Conservation (phyloP, 2,329 filamentous ascomycete genomes). For the Colletotrichum viniferum region DNA sequence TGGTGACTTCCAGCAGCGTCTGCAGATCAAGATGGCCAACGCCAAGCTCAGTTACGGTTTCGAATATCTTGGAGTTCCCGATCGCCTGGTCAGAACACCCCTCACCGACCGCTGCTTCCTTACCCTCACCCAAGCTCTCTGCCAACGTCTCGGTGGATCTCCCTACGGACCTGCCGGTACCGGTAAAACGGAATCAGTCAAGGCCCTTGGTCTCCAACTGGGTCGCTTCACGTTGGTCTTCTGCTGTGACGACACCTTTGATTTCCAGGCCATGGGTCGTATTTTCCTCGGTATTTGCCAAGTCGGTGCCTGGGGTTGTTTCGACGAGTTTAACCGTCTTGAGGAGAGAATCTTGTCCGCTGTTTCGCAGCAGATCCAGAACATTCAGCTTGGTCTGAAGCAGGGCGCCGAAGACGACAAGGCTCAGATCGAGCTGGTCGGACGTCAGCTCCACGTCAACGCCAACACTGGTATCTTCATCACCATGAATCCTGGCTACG, state of each 20-base stretch:
- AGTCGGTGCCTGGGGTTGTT: slow-evolving; percentile 99
- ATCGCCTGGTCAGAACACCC: slow-evolving; percentile 94
- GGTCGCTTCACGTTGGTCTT: slow-evolving; percentile 98
- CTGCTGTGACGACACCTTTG: slow-evolving; percentile 99
- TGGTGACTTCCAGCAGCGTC: slow-evolving; percentile 79
- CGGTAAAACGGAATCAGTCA: slow-evolving; percentile 98
- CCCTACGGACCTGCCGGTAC: slow-evolving; percentile 98
- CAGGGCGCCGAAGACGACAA: slow-evolving; percentile 82
- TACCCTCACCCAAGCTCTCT: slow-evolving; percentile 93
- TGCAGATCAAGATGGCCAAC: slow-evolving; percentile 96
- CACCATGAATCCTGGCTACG: slow-evolving; percentile 99
- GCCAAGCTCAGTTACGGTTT: slow-evolving; percentile 95
- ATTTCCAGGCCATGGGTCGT: slow-evolving; percentile 99
- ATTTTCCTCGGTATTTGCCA: slow-evolving; percentile 99
- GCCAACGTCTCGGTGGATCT: slow-evolving; percentile 93
- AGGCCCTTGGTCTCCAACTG: slow-evolving; percentile 93
- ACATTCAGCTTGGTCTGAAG: slow-evolving; percentile 95
- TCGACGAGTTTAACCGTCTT: slow-evolving; percentile 99
- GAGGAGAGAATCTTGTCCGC: slow-evolving; percentile 97
- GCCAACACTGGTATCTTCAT: slow-evolving; percentile 98
- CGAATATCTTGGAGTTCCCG: slow-evolving; percentile 95
- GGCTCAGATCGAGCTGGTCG: slow-evolving; percentile 91
- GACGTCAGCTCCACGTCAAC: slow-evolving; percentile 88
- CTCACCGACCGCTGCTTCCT: slow-evolving; percentile 98
- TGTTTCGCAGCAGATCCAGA: slow-evolving; percentile 98